phyloP scores from a whole-genome alignment of 176 grass and related monocot species.

The Secale cereale region DNA sequence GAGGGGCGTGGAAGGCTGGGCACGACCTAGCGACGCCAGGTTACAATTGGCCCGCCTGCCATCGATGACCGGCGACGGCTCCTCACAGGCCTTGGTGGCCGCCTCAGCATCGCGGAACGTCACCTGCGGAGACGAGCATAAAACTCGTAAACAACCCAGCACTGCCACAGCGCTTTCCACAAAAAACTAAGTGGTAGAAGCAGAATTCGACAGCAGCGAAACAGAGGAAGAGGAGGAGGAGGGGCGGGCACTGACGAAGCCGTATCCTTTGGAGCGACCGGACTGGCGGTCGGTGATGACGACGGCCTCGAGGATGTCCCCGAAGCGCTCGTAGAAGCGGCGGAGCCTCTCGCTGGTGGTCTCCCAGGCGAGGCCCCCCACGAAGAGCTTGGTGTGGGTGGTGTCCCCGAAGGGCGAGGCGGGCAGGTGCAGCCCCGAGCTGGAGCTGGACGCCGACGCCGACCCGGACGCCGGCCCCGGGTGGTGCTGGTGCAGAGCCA shows the following conservation, averaged over 20 bases:
- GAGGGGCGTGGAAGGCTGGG: slow-evolving; percentile 41
- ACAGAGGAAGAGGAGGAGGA: neutral
- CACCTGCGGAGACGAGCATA: slow-evolving; percentile 45
- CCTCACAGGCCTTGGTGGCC: slow-evolving; percentile 76
- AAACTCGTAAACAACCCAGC: slow-evolving; percentile 14
- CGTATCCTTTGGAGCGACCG: slow-evolving; percentile 93
- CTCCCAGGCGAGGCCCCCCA: slow-evolving; percentile 96
- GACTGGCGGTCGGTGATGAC: slow-evolving; percentile 92
- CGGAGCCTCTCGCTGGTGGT: slow-evolving; percentile 79
- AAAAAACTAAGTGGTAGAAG: neutral
- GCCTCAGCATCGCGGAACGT: slow-evolving; percentile 86
- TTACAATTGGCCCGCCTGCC: slow-evolving; percentile 92
- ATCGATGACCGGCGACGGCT: slow-evolving; percentile 76
- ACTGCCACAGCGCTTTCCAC: neutral
- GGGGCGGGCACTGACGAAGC: slow-evolving; percentile 70
- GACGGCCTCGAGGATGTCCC: slow-evolving; percentile 93
- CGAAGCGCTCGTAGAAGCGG: slow-evolving; percentile 78
- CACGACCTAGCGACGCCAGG: slow-evolving; percentile 82
- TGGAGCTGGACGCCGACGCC: slow-evolving; percentile 96
- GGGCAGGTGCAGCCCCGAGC: slow-evolving; percentile 75
- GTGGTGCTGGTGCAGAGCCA: slow-evolving; percentile 50
- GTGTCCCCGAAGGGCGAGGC: slow-evolving; percentile 85
- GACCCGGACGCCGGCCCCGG: slow-evolving; percentile 76
- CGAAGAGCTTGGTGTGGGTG: slow-evolving; percentile 96
- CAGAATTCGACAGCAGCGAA: neutral